These are phyloP conservation scores for Pseudocercospora musae DNA, from an alignment of 2,329 filamentous ascomycete species.

Conservation along the genomic window DNA sequence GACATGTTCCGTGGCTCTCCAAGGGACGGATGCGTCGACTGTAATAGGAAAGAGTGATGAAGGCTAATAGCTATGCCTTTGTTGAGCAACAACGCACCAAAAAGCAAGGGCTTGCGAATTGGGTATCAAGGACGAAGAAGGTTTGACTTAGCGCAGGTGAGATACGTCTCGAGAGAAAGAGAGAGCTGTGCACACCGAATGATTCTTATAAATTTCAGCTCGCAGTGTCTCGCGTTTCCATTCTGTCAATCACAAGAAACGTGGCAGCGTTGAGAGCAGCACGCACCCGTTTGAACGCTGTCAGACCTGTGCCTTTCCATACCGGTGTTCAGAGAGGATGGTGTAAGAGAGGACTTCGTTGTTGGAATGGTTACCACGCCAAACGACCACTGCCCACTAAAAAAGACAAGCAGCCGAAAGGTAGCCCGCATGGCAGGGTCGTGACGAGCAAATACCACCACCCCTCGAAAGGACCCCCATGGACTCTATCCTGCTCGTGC, in stretches of 20 bases:
- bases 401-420: constrained; percentile 8
- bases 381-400: constrained; percentile 14
- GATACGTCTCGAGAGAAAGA: constrained; percentile 22
- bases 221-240: constrained; percentile 16
- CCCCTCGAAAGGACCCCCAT: constrained; percentile 11
- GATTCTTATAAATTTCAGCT: constrained; percentile 21
- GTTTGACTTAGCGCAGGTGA: constrained; percentile 31
- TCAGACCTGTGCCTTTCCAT: constrained; percentile 16
- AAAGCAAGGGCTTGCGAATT: constrained; percentile 27
- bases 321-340: constrained; percentile 10
- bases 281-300: constrained; percentile 21
- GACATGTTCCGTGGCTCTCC: constrained; percentile 18
- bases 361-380: constrained; percentile 19
- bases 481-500: constrained; percentile 19
- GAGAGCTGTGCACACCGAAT: constrained; percentile 14
- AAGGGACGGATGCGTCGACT: constrained; percentile 8
- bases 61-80: constrained; percentile 22
- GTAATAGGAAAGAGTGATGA: constrained; percentile 13
- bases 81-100: constrained; percentile 21
- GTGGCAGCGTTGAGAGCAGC: constrained; percentile 23
- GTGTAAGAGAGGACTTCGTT: constrained; percentile 2
- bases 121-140: constrained; percentile 28
- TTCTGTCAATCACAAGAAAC: constrained; percentile 20
- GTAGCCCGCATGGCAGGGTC: constrained; percentile 11
- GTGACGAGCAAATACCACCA: constrained; percentile 8